Base-by-base conservation (phyloP, 192 early-diverging fungal species). In the Phlyctochytrium bullatum region DNA sequence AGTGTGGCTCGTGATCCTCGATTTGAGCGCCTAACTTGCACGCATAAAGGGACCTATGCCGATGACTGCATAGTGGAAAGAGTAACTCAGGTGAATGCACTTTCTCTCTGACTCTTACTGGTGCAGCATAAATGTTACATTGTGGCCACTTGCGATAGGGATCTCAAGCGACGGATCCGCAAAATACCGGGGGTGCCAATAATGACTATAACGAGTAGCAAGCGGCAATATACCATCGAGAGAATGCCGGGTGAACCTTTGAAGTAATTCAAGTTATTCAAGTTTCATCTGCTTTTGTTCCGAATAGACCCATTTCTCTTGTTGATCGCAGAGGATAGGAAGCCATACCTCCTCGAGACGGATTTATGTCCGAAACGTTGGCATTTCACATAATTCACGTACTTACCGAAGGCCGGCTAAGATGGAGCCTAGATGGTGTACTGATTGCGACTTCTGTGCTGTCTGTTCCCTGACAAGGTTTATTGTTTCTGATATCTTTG, bases 41-140 rank as follows among this genome's bases (percentile, higher is more conserved):
- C 93, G 54, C 97, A 99, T 76, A 96, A 93, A 64, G 96, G 97
- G 35, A 96, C 95, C 0, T 99, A 99, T 85, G 97, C 97, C 12
- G 97, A 99, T 84, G 97, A 99, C 83, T 99, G 97, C 71, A 81
- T 99, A 62, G 94, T 98, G 1, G 85, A 96, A 59, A 79, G 97
- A 14, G 83, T 98, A 31, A 90, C 74, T 73, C 78, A 80, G 65
- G 77, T 78, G 47, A 14, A 34, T n/a, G 2, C 58, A 17, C 17
- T 64, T 63, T n/a, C 20, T 69, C 53, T 50, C 56, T 25, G 52
- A 51, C 33, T 2, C 28, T 36, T 34, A n/a, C 2, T 24, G 12
- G n/a, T 27, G 54, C 76, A 97, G 78, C 96, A 99, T 72, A 87
- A 90, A 69, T 96, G 94, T 81, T 99, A 96, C 69, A 96, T 99